Percentiles rank a stretch among this genome's conserved stretches.
These are phyloP conservation scores for Hirschfeldia incana DNA, from an alignment of 345 rosid genomes.

Conservation along the genomic window DNA sequence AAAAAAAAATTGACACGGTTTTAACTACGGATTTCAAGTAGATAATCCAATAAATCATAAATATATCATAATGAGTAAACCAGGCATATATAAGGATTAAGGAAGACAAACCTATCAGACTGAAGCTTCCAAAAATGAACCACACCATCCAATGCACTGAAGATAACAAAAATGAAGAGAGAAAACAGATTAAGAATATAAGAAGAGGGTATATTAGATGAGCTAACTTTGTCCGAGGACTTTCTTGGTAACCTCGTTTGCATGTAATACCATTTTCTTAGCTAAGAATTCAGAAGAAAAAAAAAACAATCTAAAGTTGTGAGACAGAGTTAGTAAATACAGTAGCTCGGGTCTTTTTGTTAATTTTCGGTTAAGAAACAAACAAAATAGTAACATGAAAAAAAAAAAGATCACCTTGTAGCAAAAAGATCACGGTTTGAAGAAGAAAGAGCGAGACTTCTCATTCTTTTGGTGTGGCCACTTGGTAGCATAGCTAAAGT, in stretches of 20 bases:
- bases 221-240: neutral
- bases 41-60: too few species aligned
- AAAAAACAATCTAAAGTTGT: neutral
- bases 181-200: constrained; percentile 10
- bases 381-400: neutral
- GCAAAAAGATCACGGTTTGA: constrained; percentile 37
- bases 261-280: constrained; percentile 13
- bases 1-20: too few species aligned
- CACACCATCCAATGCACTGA: constrained; percentile 42
- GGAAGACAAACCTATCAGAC: constrained; percentile 33
- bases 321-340: constrained; percentile 9
- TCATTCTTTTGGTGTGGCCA: constrained; percentile 40
- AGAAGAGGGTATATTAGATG: neutral
- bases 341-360: neutral
- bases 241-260: constrained; percentile 6
- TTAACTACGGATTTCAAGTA: too few species aligned
- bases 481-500: constrained; percentile 37
- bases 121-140: constrained; percentile 43
- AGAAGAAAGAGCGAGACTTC: constrained; percentile 43
- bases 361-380: neutral
- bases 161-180: constrained; percentile 3
- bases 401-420: constrained; percentile 27
- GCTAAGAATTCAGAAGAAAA: too few species aligned
- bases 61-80: constrained; percentile 2
- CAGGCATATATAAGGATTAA: neutral